Percentiles rank a stretch among this genome's conserved stretches.
phyloP scores from a whole-genome alignment of 1,284 basidiomycete genomes.

The Tremellales sp. region DNA sequence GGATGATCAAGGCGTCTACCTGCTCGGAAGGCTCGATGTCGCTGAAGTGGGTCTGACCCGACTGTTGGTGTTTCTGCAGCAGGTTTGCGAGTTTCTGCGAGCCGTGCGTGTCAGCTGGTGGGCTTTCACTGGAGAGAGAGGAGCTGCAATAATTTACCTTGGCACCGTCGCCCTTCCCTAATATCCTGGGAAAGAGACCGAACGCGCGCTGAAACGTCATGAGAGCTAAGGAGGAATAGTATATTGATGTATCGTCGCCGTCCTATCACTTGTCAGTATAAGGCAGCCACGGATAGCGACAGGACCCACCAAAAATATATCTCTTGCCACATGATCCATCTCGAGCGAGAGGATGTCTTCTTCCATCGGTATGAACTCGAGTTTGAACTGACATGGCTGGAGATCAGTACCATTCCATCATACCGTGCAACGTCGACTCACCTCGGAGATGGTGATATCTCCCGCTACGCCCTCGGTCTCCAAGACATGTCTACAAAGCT shows the following conservation, averaged over 20 bases:
- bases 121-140: neutral
- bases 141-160: conserved; percentile 59
- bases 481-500: conserved; percentile 73
- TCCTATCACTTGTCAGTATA: conserved; percentile 63
- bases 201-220: conserved; percentile 79
- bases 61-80: conserved; percentile 58
- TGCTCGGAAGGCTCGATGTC: conserved; percentile 47
- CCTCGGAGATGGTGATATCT: conserved; percentile 73
- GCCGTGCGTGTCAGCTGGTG: neutral
- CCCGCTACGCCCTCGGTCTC: conserved; percentile 91
- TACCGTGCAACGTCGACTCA: conserved; percentile 9
- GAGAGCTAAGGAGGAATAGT: conserved; percentile 82
- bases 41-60: conserved; percentile 27
- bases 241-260: conserved; percentile 88
- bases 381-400: conserved; percentile 57
- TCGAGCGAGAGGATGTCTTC: conserved; percentile 87
- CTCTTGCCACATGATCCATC: conserved; percentile 73
- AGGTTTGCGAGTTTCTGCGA: conserved; percentile 69
- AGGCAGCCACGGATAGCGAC: neutral
- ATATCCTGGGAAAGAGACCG: conserved; percentile 84
- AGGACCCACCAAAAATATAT: conserved; percentile 69
- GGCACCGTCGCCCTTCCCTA: conserved; percentile 90
- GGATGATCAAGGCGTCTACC: conserved; percentile 81
- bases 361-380: conserved; percentile 90
- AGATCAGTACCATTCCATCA: conserved; percentile 4